Evolutionary conservation across 306 rosid genomes (phyloP).

Genomic region (Trifolium repens): DNA sequence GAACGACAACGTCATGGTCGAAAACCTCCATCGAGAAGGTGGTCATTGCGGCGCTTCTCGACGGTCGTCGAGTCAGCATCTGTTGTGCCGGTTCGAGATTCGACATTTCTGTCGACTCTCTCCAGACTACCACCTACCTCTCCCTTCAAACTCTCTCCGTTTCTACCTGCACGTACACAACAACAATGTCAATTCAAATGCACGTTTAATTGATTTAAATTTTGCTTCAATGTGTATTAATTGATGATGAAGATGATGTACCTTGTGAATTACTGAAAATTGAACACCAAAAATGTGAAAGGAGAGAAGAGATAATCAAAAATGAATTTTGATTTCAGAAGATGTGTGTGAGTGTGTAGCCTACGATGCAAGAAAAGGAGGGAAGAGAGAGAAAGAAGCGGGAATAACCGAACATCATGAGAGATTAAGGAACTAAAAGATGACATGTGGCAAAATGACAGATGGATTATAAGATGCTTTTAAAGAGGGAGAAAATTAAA

Average conservation of each 20-base stretch:
- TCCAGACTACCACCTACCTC: neutral
- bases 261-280: neutral
- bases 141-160: neutral
- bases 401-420: neutral
- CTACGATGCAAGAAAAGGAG: conserved; percentile 6
- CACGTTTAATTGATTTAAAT: neutral
- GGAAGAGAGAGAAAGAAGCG: conserved; percentile 18
- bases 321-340: neutral
- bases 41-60: conserved; percentile 84
- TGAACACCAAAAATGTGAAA: neutral
- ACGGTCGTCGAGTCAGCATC: conserved; percentile 73
- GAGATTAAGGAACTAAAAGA: neutral
- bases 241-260: neutral
- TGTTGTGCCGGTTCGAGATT: conserved; percentile 53
- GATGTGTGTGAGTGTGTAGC: neutral
- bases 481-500: neutral
- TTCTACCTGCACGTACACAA: neutral
- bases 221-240: neutral
- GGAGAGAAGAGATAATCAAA: neutral
- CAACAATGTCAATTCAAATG: neutral
- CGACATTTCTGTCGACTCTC: conserved; percentile 56
- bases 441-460: conserved; percentile 33
- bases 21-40: conserved; percentile 89
- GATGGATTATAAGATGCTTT: conserved; percentile 5
- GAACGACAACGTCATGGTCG: conserved; percentile 91